A percentile compares a stretch with the other conserved stretches of the same genome.
These are phyloP conservation scores for Venturia aucupariae DNA, from an alignment of 2,329 filamentous ascomycete genomes.

Conservation along the genomic window DNA sequence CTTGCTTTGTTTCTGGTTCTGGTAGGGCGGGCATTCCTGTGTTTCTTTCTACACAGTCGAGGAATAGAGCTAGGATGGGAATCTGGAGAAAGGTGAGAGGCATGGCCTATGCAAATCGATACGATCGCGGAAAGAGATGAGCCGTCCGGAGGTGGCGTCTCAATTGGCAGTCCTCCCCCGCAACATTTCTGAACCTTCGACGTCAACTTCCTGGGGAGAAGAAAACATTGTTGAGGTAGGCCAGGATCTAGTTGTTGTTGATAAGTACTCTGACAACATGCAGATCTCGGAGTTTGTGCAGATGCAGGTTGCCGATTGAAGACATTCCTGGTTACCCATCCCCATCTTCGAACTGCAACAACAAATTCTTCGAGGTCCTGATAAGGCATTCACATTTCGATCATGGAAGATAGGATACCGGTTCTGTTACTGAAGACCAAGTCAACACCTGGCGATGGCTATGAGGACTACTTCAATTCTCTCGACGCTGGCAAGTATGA, in stretches of 20 bases:
- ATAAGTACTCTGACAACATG: too few species aligned
- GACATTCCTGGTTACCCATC: background rate
- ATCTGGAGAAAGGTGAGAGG: conserved; percentile 26
- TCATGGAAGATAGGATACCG: conserved; percentile 32
- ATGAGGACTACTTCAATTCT: conserved; percentile 56
- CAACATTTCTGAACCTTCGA: background rate
- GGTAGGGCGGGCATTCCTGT: conserved; percentile 31
- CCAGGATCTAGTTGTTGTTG: too few species aligned
- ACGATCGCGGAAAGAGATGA: background rate
- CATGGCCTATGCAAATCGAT: conserved; percentile 20
- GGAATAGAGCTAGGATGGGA: conserved; percentile 31
- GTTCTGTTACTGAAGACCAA: conserved; percentile 70
- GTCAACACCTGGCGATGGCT: conserved; percentile 61
- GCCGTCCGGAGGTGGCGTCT: background rate
- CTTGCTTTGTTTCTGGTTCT: conserved; percentile 19
- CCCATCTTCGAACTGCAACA: background rate
- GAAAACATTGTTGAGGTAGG: too few species aligned
- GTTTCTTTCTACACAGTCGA: conserved; percentile 27
- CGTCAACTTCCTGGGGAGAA: background rate
- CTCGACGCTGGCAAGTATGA: conserved; percentile 42
- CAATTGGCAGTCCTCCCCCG: background rate
- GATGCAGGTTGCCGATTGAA: background rate
- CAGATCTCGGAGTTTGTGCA: too few species aligned
- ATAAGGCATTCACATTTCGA: conserved; percentile 9
- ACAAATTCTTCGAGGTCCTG: background rate